Base-by-base conservation (phyloP, 2,329 filamentous ascomycete genomes). In the Venturia aucupariae region DNA sequence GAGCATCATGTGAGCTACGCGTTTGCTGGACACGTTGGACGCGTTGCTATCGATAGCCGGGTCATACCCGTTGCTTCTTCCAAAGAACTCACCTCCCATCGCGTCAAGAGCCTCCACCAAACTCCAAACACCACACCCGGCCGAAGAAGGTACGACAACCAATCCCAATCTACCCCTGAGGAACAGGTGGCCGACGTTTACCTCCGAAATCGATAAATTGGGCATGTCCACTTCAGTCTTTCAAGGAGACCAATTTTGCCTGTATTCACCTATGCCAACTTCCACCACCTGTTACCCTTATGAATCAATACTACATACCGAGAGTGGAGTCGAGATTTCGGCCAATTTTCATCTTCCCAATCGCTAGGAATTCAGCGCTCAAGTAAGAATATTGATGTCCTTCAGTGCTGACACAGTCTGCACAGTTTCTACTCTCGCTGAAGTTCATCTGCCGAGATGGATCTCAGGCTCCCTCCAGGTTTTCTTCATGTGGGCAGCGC, bases 401-500 rank as follows among this genome's bases (percentile, higher is more conserved):
- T 57, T 17, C 22, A 35, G 35, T 35, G 27, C 30, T 57, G 22
- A 57, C 51, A n/a, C 8, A 35, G 19, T 11, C 3, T 35, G 27
- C 27, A 35, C 15, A 57, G 51, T 19, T 35, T 27, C 51, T 15
- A 32, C 7, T 13, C 24, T n/a, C 22, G 67, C 70, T 69, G 8
- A 38, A 7, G 11, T 38, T 22, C n/a, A n/a, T n/a, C n/a, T 24
- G 17, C 48, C 48, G n/a, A 19, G 11, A 57, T 57, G 51, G 51
- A 57, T n/a, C 66, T 65, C 19, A 42, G 67, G 4, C 68, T 77
- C 19, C 80, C 80, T 3, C 64, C 72, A 1, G 74, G 75, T 44
- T 84, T 84, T 68, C 71, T 75, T 5, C 73, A 76, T 51, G 74
- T 84, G 73, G 81, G 68, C 70, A 75, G 67, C 72, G 85, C 66